phyloP scores from a whole-genome alignment of 805 yeast species.

The Pichia insulana region DNA sequence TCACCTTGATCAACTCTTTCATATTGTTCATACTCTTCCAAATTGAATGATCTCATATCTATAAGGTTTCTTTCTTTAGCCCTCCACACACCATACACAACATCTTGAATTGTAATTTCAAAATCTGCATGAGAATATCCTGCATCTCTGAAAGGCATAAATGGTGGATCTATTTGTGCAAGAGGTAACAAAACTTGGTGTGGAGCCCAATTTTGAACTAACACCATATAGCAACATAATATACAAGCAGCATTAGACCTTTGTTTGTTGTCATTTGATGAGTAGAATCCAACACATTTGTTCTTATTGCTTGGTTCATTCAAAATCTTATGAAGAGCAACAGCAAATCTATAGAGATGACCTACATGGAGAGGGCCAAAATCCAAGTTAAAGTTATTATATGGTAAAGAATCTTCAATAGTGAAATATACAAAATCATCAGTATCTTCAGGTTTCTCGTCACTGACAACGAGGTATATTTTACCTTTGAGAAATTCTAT shows the following conservation, averaged over 20 bases:
- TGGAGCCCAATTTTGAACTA: slow-evolving; percentile 97
- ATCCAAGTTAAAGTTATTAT: slow-evolving; percentile 91
- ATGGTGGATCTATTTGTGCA: slow-evolving; percentile 85
- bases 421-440: slow-evolving; percentile 76
- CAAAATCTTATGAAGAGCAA: slow-evolving; percentile 80
- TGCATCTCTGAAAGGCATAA: slow-evolving; percentile 93
- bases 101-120: slow-evolving; percentile 86
- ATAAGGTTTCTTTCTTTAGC: slow-evolving; percentile 89
- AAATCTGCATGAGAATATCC: slow-evolving; percentile 95
- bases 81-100: slow-evolving; percentile 95
- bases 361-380: slow-evolving; percentile 96
- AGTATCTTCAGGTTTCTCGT: slow-evolving; percentile 68
- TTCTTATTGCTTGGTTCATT: slow-evolving; percentile 78
- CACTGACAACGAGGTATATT: slow-evolving; percentile 86
- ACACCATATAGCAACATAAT: slow-evolving; percentile 86
- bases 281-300: slow-evolving; percentile 85
- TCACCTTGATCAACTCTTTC: slow-evolving; percentile 97
- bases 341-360: slow-evolving; percentile 90
- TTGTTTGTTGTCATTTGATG: slow-evolving; percentile 70
- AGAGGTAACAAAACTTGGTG: slow-evolving; percentile 95
- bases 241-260: slow-evolving; percentile 93
- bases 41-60: slow-evolving; percentile 76
- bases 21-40: slow-evolving; percentile 89
- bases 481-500: slow-evolving; percentile 43
- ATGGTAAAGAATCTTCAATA: slow-evolving; percentile 84